Evolutionary conservation across 139 green algal species (phyloP), one percentile per base, ranked within the genome.

Genomic region (Chlamydomonas eustigma): DNA sequence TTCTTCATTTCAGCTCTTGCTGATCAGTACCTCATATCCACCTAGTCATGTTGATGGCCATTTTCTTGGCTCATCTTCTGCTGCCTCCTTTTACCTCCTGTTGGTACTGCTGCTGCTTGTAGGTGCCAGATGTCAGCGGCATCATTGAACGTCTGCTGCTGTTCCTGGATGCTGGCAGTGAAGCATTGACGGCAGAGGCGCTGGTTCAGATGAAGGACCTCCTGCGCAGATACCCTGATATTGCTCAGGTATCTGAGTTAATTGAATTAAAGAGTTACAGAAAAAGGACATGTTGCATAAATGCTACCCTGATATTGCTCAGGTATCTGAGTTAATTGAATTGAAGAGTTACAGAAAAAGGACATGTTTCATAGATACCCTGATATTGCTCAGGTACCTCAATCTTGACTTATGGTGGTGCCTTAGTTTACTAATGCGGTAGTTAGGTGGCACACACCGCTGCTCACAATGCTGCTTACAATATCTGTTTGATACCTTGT

Each of bases 111-210:
- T n/a, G n/a, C n/a, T n/a, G 33, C 35, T 50, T 73, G 5, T 34
- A 73, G 78, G 90, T 94, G 39, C 84, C 90, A 1, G 91, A 98
- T 50, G 85, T 93, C 4, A 84, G 84, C 32, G 94, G 93, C 74
- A 91, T 98, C 52, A 81, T 97, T 32, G 95, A 98, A 80, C 86
- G 94, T 5, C 85, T 98, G 78, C 85, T 98, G 78, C 71, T 90
- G 30, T 97, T 98, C 78, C 86, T 98, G 66, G 94, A 95, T 32
- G 71, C 73, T 33, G 65, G 71, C 34, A 78, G 75, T 25, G 84
- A 89, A 33, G 83, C 89, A 77, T 68, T 95, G 36, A 81, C 86
- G 31, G 82, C 85, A 12, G 90, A 93, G 77, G 84, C 86, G 31
- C 64, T 92, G 44, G 76, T 91, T 18, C 86, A 91, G 75, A 89